Conservation (phyloP, 2,329 filamentous ascomycete genomes). For the Penicillium oxalicum region DNA sequence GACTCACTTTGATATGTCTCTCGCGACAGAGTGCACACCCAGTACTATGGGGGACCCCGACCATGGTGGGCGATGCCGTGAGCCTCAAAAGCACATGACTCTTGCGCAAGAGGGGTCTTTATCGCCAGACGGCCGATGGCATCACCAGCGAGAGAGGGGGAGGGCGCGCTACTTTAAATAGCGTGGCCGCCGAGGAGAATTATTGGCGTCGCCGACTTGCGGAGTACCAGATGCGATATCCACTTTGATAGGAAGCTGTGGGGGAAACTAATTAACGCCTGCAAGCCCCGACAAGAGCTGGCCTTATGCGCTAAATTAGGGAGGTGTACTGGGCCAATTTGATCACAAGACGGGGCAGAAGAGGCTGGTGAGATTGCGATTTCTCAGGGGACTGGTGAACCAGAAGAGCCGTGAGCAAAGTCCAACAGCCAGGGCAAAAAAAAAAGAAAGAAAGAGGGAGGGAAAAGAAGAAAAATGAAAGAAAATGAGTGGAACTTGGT, state of each 20-base stretch:
- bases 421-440: no score
- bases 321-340: no score
- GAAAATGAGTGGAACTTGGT: no score
- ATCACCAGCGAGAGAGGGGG: background rate
- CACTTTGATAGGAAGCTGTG: background rate
- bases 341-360: no score
- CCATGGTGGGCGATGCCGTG: conserved; percentile 25
- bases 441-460: no score
- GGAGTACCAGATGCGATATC: background rate
- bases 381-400: no score
- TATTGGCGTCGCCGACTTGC: background rate
- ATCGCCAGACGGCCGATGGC: background rate
- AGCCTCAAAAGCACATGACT: conserved; percentile 2
- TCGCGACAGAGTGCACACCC: conserved; percentile 38
- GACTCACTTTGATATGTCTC: conserved; percentile 34
- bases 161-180: background rate
- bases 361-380: no score
- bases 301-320: no score
- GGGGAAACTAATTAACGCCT: background rate
- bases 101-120: background rate
- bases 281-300: no score
- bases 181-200: background rate
- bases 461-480: no score
- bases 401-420: no score
- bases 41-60: conserved; percentile 39